Base-by-base conservation (phyloP, 441 rosid genomes). In the Euphorbia schlechtendalii region DNA sequence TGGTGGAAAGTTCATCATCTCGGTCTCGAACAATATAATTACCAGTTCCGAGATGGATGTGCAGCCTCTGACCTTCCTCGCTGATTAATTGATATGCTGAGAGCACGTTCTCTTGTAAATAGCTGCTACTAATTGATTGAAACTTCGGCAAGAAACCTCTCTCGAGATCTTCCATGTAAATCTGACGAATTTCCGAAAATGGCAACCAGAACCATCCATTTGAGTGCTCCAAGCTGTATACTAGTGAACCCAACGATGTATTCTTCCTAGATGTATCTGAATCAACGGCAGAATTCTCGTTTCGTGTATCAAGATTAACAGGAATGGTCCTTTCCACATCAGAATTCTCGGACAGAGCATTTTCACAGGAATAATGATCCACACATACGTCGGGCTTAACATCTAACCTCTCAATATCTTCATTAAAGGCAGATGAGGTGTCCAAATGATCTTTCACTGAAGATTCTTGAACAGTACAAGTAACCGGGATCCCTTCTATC, bases 1-100 rank as follows among this genome's bases (percentile, higher is more conserved):
- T 65, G 73, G 98, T 94, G 9, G 99, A 91, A 69, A 91, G 81
- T 76, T 94, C 99, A 55, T 88, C 90, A 69, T 94, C 99, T 72
- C 82, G 83, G 76, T 89, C 98, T 13, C 94, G 86, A 72, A 94
- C 81, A 12, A 94, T 69, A 67, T 78, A 80, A 49, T 78, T 67
- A 68, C 81, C 84, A 32, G 72, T 80, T 67, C 78, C 85, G 56
- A 91, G 69, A 52, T 94, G 92, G 56, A 91, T 72, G 74, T 83
- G 98, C 51, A 91, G 74, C 83, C 96, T 83, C 68, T 81, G 73
- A 13, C 85, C 79, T 89, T 94, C 99, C 72, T 91, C 96, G 8
- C 65, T 81, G 64, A 91, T 85, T 66, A 91, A 65, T 61, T 77
- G 83, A 66, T 77, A 67, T 51, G 76, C 85, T 20, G 78, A 67